Conservation (phyloP, 192 early-diverging fungal genomes). For the Coemansia sp. region DNA sequence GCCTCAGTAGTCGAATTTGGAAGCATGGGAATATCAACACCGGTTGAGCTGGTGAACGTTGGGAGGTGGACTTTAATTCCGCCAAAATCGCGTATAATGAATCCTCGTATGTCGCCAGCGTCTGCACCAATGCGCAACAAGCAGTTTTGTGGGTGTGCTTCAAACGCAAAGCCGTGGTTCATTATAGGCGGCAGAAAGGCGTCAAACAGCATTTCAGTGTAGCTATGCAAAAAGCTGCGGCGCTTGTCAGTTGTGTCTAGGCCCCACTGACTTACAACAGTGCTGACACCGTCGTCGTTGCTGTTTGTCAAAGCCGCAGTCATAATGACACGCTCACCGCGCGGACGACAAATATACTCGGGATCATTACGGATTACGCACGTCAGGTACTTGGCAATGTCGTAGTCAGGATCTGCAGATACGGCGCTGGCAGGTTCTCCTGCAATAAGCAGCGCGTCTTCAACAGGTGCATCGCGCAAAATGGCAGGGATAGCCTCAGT, state of each 20-base stretch:
- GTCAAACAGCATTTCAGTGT: conserved; percentile 53
- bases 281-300: conserved; percentile 40
- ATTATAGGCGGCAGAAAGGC: conserved; percentile 64
- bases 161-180: conserved; percentile 67
- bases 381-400: conserved; percentile 66
- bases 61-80: conserved; percentile 64
- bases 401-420: conserved; percentile 55
- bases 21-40: conserved; percentile 56
- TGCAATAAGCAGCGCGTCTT: conserved; percentile 53
- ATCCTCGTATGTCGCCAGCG: conserved; percentile 58
- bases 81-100: conserved; percentile 71
- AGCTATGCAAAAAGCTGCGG: conserved; percentile 53
- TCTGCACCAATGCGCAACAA: conserved; percentile 58
- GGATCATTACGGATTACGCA: conserved; percentile 60
- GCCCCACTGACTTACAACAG: conserved; percentile 53
- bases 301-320: conserved; percentile 61
- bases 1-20: conserved; percentile 63
- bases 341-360: conserved; percentile 39
- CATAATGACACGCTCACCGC: conserved; percentile 55
- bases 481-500: conserved; percentile 54
- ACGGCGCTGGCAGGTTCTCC: conserved; percentile 60
- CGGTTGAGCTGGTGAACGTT: conserved; percentile 54
- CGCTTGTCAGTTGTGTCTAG: conserved; percentile 53
- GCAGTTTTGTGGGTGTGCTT: conserved; percentile 67
- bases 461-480: conserved; percentile 30